Conservation (phyloP, 1,139 yeast species). For the Yamadazyma mexicana region DNA sequence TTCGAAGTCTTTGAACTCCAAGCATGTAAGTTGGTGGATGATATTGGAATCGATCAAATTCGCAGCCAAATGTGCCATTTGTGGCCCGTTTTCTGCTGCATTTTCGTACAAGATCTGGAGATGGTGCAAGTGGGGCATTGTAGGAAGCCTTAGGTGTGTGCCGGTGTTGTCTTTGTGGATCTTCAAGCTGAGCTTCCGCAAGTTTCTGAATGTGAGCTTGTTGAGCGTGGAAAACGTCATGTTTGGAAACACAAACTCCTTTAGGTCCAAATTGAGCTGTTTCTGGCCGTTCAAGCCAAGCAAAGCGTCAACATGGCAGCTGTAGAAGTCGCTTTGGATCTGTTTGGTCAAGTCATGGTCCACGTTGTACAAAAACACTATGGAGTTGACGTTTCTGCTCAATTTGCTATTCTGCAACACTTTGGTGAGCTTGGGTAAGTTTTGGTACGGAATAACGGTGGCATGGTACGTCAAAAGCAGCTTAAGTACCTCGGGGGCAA, state of each 20-base stretch:
- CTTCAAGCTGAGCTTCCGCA: background rate
- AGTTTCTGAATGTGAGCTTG: background rate
- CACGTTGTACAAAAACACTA: slow-evolving; percentile 2
- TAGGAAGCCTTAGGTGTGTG: background rate
- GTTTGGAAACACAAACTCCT: background rate
- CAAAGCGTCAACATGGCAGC: background rate
- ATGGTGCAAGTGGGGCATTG: background rate
- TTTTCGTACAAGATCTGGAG: slow-evolving; percentile 1
- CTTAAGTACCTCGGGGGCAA: background rate
- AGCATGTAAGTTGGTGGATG: background rate
- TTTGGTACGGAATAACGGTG: background rate
- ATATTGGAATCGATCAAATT: background rate
- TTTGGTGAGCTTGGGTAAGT: background rate
- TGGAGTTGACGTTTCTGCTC: slow-evolving; percentile 2
- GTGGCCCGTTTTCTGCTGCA: background rate
- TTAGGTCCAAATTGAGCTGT: background rate
- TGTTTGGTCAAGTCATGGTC: background rate
- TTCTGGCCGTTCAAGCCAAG: background rate
- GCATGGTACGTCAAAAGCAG: slow-evolving; percentile 1
- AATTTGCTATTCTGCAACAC: slow-evolving; percentile 5
- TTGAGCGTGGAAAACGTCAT: background rate
- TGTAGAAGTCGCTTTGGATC: background rate
- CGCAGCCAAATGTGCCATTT: background rate
- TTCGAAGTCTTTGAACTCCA: slow-evolving; percentile 11
- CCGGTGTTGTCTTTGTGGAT: background rate